Percentiles rank a stretch among this genome's conserved stretches.
Evolutionary conservation across 352 stramenopile species (phyloP).

Genomic region (Thalassiosira oceanica): DNA sequence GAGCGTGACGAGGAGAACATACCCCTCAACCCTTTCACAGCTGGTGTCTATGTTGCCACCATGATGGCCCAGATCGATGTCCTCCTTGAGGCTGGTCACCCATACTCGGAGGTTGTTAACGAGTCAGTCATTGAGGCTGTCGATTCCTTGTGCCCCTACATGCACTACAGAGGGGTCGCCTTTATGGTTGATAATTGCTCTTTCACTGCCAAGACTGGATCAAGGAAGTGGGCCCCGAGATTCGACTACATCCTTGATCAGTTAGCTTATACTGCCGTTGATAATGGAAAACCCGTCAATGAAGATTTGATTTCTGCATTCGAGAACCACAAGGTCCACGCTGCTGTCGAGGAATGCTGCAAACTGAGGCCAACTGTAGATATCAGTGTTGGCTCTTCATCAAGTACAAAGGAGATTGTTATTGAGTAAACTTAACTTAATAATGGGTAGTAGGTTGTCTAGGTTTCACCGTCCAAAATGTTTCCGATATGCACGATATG

Average conservation of each 20-base stretch:
- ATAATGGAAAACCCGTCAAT: constrained; percentile 86
- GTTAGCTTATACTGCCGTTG: constrained; percentile 92
- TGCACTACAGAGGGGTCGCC: constrained; percentile 95
- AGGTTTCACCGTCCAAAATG: too few relatives aligned
- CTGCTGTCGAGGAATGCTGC: constrained; percentile 92
- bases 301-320: constrained; percentile 92
- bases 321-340: constrained; percentile 95
- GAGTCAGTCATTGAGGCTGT: constrained; percentile 98
- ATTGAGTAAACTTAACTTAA: constrained; percentile 83
- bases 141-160: constrained; percentile 97
- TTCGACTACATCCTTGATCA: constrained; percentile 99
- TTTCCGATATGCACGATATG: too few relatives aligned
- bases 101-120: constrained; percentile 98
- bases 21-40: constrained; percentile 95
- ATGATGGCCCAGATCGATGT: constrained; percentile 99
- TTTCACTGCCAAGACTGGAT: constrained; percentile 96
- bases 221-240: constrained; percentile 95
- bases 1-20: constrained; percentile 93
- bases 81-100: constrained; percentile 92
- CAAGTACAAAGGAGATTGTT: constrained; percentile 86
- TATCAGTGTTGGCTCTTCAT: constrained; percentile 86
- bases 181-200: constrained; percentile 99
- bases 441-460: too few relatives aligned
- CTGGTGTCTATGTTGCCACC: constrained; percentile 93
- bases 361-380: constrained; percentile 95